These are phyloP conservation scores for Xerocomus amazonicus DNA, from an alignment of 1,284 basidiomycete species.

Conservation along the genomic window DNA sequence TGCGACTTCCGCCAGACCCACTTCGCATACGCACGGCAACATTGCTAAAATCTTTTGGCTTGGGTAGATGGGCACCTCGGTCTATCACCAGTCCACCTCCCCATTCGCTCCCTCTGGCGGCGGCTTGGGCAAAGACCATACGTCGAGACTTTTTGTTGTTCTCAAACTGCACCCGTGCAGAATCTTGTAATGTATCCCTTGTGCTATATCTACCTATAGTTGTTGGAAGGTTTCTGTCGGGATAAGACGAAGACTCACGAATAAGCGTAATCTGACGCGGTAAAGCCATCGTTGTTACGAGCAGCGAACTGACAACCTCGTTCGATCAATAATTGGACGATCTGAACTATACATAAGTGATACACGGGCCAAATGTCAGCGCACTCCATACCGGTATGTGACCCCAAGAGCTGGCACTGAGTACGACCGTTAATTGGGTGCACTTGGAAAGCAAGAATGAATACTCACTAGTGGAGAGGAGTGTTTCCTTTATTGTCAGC, in stretches of 20 bases:
- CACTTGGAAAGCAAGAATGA: not conserved
- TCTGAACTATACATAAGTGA: conserved; percentile 39
- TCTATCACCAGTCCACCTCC: conserved; percentile 38
- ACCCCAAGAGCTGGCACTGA: conserved; percentile 81
- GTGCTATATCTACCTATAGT: conserved; percentile 52
- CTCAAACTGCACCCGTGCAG: conserved; percentile 71
- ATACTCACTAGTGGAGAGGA: conserved; percentile 83
- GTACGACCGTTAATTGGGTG: conserved; percentile 10
- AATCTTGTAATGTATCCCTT: conserved; percentile 70
- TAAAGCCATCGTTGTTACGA: conserved; percentile 88
- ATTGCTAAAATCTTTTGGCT: conserved; percentile 35
- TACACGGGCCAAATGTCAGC: conserved; percentile 10
- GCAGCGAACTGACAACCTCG: conserved; percentile 78
- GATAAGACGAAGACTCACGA: conserved; percentile 51
- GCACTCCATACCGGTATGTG: conserved; percentile 58
- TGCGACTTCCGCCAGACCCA: conserved; percentile 75
- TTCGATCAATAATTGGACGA: conserved; percentile 85
- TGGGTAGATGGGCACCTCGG: conserved; percentile 40
- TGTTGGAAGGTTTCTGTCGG: conserved; percentile 8
- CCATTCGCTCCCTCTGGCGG: conserved; percentile 60
- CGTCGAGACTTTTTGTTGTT: conserved; percentile 71
- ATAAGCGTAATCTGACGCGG: conserved; percentile 89
- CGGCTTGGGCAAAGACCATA: conserved; percentile 64
- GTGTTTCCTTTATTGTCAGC: conserved; percentile 91
- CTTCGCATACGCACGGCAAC: conserved; percentile 60